Base-by-base conservation (phyloP, 257 asterid genomes). In the Capsicum pubescens region DNA sequence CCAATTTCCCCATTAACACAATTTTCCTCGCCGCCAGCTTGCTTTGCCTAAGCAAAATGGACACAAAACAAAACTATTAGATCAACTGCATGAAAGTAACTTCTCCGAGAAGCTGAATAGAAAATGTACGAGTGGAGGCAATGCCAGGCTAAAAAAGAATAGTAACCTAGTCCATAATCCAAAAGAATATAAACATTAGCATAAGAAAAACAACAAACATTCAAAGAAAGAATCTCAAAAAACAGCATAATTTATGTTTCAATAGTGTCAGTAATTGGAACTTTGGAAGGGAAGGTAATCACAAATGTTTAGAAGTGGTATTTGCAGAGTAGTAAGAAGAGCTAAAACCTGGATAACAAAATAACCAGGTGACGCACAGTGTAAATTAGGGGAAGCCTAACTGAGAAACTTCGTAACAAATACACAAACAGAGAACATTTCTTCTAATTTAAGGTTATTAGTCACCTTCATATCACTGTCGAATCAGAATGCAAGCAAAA, bases 11-110 rank as follows among this genome's bases (percentile, higher is more conserved):
- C 88, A 83, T 84, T 84, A 72, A 32, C 61, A 82, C 82, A 87
- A 86, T 82, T 93, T 74, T 76, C 83, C 82, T 85, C 94, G 67
- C 69, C 77, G 15, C 8, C 87, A 66, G 69, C 87, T 56, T 3
- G 52, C 61, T 87, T 89, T 85, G 61, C 90, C 98, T 94, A 87
- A 63, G 70, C 57, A 84, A 80, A 83, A 69, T 11, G 48, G 81
- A 35, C 50, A 77, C 64, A 54, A 54, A 77, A 26, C 48, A 54
- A 9, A 50, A 26, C 12, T 52, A 76, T 76, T 54, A 76, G 64
- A 54, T 77, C 64, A 77, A 77, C 48, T 52, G 26, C 48, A 26
- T 54, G 48, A 14, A 76, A 76, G 64, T 14, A 52, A 76, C 81
- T 42, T 69, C 32, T 35, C 48, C 61, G 15, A 52, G 61, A 54